Conservation (phyloP, 345 rosid genomes). For the Rhizophora apiculata region DNA sequence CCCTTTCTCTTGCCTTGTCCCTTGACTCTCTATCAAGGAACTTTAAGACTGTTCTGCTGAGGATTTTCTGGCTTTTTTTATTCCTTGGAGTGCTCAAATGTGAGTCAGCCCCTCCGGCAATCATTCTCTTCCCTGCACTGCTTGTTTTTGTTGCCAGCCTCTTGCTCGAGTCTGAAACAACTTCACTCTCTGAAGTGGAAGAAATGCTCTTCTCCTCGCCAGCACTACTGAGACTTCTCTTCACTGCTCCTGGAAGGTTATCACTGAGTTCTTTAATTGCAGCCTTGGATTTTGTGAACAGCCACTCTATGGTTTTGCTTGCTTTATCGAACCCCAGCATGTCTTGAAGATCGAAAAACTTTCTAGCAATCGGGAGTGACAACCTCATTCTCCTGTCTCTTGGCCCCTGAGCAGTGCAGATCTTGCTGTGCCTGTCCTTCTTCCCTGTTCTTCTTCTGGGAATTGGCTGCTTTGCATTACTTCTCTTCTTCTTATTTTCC, state of each 20-base stretch:
- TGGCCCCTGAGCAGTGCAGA: slow-evolving; percentile 26
- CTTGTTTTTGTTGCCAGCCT: slow-evolving; percentile 6
- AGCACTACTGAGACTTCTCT: slow-evolving; percentile 12
- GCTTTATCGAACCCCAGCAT: slow-evolving; percentile 32
- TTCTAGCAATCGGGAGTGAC: slow-evolving; percentile 26
- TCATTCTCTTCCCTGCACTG: slow-evolving; percentile 19
- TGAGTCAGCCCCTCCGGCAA: slow-evolving; percentile 8
- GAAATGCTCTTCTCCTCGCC: slow-evolving; percentile 19
- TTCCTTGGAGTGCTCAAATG: slow-evolving; percentile 9
- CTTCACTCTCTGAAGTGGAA: slow-evolving; percentile 42
- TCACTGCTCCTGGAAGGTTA: slow-evolving; percentile 20
- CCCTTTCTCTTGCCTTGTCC: slow-evolving; percentile 64
- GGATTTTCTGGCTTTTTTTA: slow-evolving; percentile 16
- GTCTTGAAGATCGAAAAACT: slow-evolving; percentile 34
- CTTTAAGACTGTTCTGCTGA: slow-evolving; percentile 13
- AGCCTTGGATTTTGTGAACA: slow-evolving; percentile 56
- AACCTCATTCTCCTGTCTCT: slow-evolving; percentile 31
- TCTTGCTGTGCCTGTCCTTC: slow-evolving; percentile 33
- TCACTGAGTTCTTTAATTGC: slow-evolving; percentile 61
- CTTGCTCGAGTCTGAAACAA: slow-evolving; percentile 25
- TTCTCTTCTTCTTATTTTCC: slow-evolving; percentile 24
- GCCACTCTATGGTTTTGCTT: slow-evolving; percentile 34
- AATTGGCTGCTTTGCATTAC: slow-evolving; percentile 20
- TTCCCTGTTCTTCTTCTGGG: slow-evolving; percentile 25
- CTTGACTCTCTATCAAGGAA: slow-evolving; percentile 40